These are phyloP conservation scores for Torulaspora gathmanii DNA, from an alignment of 805 yeast species.

Conservation along the genomic window DNA sequence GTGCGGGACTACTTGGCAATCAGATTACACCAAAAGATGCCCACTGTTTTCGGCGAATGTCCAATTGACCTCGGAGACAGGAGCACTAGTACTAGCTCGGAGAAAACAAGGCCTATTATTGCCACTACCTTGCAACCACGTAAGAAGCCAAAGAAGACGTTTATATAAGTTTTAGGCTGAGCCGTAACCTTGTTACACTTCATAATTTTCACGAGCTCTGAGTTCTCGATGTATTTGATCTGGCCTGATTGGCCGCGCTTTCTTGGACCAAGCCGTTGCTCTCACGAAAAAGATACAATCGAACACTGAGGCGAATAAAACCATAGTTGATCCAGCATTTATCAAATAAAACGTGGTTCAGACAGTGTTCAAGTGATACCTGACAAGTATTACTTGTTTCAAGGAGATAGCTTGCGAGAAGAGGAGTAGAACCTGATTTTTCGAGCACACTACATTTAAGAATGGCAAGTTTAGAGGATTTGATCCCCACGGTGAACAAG, in stretches of 20 bases:
- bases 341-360: neutral
- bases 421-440: neutral
- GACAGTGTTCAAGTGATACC: no score
- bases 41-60: conserved; percentile 15
- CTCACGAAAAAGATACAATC: neutral
- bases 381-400: no score
- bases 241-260: conserved; percentile 16
- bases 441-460: neutral
- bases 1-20: conserved; percentile 26
- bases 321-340: neutral
- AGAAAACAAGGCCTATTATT: neutral
- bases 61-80: neutral
- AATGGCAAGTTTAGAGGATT: conserved; percentile 39
- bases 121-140: conserved; percentile 16
- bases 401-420: neutral
- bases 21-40: conserved; percentile 24
- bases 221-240: conserved; percentile 7
- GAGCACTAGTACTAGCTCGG: neutral
- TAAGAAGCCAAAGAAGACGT: conserved; percentile 14
- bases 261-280: conserved; percentile 8
- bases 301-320: neutral
- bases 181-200: neutral
- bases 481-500: conserved; percentile 80
- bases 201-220: neutral
- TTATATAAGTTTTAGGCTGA: neutral